Evolutionary conservation across 148 eudicot species (phyloP).

Genomic region (Bassia scoparia): DNA sequence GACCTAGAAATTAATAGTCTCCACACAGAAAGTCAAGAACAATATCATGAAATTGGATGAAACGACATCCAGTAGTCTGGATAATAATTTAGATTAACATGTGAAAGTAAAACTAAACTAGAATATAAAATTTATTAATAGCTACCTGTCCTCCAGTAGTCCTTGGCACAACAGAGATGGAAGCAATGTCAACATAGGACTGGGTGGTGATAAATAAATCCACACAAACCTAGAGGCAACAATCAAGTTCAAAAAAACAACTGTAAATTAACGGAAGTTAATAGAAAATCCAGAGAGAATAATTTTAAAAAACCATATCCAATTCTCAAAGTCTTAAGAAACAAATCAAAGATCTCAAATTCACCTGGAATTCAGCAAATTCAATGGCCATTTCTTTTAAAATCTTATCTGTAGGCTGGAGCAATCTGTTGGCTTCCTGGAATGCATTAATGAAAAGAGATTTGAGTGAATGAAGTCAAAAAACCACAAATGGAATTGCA

Average conservation of each 20-base stretch:
- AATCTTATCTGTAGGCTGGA: slow-evolving; percentile 82
- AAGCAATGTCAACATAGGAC: slow-evolving; percentile 86
- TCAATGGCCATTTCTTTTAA: slow-evolving; percentile 84
- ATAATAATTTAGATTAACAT: neutral
- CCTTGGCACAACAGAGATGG: slow-evolving; percentile 83
- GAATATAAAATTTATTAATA: neutral
- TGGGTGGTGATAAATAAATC: slow-evolving; percentile 86
- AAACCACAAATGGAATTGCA: slow-evolving; percentile 8
- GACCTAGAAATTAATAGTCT: neutral
- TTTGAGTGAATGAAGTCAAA: neutral
- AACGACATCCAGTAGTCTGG: neutral
- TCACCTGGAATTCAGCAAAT: slow-evolving; percentile 90
- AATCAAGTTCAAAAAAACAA: slow-evolving; percentile 11
- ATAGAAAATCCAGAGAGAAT: neutral
- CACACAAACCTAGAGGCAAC: slow-evolving; percentile 78
- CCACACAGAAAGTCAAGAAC: neutral
- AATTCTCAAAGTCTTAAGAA: neutral
- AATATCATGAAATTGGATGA: neutral
- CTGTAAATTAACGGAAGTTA: neutral
- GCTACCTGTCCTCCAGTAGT: slow-evolving; percentile 98
- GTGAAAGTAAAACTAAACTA: neutral
- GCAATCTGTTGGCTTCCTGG: slow-evolving; percentile 82
- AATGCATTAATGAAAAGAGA: slow-evolving; percentile 9
- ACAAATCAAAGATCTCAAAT: slow-evolving; percentile 7
- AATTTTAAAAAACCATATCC: neutral